Evolutionary conservation across 352 stramenopile species (phyloP).

Genomic region (Globisporangium rhizosaccharum): DNA sequence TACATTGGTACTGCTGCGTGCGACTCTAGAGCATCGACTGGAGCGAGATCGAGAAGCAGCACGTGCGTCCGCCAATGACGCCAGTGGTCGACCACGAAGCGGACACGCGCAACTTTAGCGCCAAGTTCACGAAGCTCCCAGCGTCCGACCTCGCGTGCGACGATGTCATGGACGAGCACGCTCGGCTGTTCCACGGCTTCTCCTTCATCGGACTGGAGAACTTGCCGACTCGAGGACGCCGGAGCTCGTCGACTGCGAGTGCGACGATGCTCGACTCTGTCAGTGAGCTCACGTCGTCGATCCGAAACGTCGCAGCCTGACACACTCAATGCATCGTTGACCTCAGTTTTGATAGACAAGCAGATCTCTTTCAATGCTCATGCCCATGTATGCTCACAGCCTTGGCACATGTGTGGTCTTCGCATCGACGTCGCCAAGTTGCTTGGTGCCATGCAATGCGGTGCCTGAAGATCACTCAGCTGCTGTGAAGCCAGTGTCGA

Average conservation of each 20-base stretch:
- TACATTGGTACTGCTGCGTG: not conserved
- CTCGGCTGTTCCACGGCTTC: conserved; percentile 67
- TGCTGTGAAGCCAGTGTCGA: no score
- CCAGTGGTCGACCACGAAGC: conserved; percentile 84
- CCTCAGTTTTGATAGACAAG: no score
- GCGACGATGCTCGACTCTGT: not conserved
- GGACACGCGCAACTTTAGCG: conserved; percentile 94
- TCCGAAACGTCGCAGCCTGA: not conserved
- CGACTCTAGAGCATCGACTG: conserved; percentile 79
- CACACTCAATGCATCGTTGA: no score
- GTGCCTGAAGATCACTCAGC: no score
- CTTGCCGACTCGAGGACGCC: conserved; percentile 4
- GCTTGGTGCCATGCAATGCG: no score
- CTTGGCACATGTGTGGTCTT: no score
- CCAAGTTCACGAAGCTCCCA: conserved; percentile 84
- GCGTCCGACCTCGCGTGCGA: conserved; percentile 60
- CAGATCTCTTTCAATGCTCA: no score
- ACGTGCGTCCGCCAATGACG: conserved; percentile 87
- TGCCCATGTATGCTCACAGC: no score
- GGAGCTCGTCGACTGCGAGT: conserved; percentile 3
- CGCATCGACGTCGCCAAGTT: no score
- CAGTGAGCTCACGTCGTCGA: not conserved
- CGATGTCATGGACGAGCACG: conserved; percentile 38
- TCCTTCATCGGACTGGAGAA: conserved; percentile 41
- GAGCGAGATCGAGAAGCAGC: conserved; percentile 87